Conservation (phyloP, 345 rosid species). For the Eucalyptus virginea region DNA sequence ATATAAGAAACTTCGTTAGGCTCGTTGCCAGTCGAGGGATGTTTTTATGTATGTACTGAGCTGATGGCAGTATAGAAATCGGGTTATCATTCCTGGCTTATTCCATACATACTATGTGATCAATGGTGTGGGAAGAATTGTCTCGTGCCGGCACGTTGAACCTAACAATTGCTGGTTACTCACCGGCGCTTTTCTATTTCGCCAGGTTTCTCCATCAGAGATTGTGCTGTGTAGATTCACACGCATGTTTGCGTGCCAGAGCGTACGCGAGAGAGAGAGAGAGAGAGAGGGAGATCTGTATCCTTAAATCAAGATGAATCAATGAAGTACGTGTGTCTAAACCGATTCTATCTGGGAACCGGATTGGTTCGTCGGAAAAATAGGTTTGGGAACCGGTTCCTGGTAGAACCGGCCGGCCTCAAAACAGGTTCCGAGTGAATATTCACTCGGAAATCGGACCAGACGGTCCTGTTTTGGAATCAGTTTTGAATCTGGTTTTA, state of each 20-base stretch:
- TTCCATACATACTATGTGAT: neutral
- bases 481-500: too few relatives aligned
- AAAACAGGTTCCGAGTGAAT: too few relatives aligned
- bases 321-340: neutral
- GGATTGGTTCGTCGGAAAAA: too few relatives aligned
- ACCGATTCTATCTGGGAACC: too few relatives aligned
- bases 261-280: neutral
- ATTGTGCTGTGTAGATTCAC: neutral
- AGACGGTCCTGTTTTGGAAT: fast-evolving
- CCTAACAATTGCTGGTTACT: neutral
- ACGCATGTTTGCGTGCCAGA: neutral
- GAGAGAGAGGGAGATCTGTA: neutral
- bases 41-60: neutral
- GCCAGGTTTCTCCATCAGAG: neutral
- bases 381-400: too few relatives aligned
- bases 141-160: neutral
- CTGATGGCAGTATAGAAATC: neutral
- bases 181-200: neutral
- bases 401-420: too few relatives aligned
- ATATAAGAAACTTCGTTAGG: neutral
- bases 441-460: too few relatives aligned
- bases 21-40: neutral
- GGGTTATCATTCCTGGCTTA: neutral
- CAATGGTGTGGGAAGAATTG: neutral
- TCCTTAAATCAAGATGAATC: neutral